Evolutionary conservation across 129 eudicot species (phyloP), one percentile per base, ranked within the genome.

Genomic region (Chrysanthemum lavandulifolium): DNA sequence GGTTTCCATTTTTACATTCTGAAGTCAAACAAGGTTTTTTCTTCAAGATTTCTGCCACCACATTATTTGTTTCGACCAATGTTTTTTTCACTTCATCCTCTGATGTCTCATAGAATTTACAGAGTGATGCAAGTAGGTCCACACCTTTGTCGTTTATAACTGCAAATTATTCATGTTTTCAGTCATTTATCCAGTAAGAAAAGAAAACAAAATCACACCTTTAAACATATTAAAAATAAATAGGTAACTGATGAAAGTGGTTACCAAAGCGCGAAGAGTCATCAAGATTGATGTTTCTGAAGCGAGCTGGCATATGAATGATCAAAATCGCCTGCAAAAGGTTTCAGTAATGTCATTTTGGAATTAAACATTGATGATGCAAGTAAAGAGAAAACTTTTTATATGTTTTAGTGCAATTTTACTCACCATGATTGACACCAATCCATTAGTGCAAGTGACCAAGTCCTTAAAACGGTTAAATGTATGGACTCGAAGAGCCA

Each of bases 361-460:
- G 50, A 57, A 78, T 12, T 15, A 23, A 54, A 52, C 23, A 13
- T 29, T 18, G 19, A 78, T 48, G 13, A 45, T 13, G 10, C 2
- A 65, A 33, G 50, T 65, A 25, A 25, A 48, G 6, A 63, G 56
- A 1, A 36, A 53, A 6, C 13, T 45, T 18, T 29, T 47, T 23
- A 59, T 10, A 56, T 6, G 55, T 52, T 29, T 40, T 4, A 53
- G 18, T 52, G 48, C 68, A 65, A 50, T 21, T 53, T 18, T 65
- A 94, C 99, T 86, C 47, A 94, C 99, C 97, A 94, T 49, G 45
- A 90, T 74, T 45, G 96, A 86, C 69, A 94, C 93, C 61, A 94
- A 70, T 50, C 99, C 96, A 78, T 86, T 88, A 3, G 96, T 90
- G 84, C 93, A 87, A 18, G 99, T 87, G 74, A 94, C 97, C 68